Conservation (phyloP, 202 grass and related monocot species). For the Bolboschoenoplectus hybrid region DNA sequence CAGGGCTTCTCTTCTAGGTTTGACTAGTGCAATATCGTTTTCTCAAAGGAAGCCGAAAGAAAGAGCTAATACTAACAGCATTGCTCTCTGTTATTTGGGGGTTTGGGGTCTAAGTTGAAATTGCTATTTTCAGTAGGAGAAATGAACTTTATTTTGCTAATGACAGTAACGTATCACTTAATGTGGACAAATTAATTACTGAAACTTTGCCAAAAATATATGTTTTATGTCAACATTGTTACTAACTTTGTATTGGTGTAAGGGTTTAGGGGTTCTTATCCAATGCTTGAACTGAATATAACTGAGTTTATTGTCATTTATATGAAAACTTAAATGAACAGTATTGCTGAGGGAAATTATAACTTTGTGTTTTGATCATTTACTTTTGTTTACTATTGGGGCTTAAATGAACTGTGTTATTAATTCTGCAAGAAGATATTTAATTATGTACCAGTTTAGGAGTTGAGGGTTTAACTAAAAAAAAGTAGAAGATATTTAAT, state of each 20-base stretch:
- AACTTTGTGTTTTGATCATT: neutral
- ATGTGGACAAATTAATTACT: neutral
- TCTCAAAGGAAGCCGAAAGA: neutral
- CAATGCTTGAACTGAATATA: slow-evolving; percentile 12
- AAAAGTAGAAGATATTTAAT: neutral
- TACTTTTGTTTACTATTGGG: neutral
- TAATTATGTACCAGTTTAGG: neutral
- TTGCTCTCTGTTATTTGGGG: slow-evolving; percentile 16
- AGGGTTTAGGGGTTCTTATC: slow-evolving; percentile 1
- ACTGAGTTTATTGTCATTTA: neutral
- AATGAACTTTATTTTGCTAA: neutral
- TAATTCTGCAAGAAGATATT: neutral
- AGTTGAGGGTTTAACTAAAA: neutral
- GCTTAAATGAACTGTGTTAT: neutral
- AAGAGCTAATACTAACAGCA: neutral
- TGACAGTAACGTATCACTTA: neutral
- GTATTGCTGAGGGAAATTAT: slow-evolving; percentile 5
- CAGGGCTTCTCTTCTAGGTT: neutral
- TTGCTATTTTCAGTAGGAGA: neutral
- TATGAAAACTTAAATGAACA: slow-evolving; percentile 8
- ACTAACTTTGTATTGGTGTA: neutral
- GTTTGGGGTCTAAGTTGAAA: neutral
- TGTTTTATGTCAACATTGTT: neutral
- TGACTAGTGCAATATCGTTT: neutral
- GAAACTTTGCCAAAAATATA: neutral